Percentiles rank a stretch among this genome's conserved stretches.
Evolutionary conservation across 1,139 yeast species (phyloP).

Genomic region (Pichia sp.): DNA sequence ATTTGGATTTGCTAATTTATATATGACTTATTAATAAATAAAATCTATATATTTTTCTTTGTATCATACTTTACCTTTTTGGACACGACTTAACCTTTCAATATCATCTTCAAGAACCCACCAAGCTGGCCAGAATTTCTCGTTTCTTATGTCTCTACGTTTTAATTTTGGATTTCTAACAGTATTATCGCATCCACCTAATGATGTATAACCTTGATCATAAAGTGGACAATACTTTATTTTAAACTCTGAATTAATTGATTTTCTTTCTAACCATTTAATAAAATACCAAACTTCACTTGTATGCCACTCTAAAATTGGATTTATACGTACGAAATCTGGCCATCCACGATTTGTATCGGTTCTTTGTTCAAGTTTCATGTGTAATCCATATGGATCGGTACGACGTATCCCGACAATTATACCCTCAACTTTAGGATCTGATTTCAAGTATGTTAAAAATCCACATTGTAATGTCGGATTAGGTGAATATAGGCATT

Average conservation of each 20-base stretch:
- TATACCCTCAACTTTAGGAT: constrained; percentile 51
- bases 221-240: constrained; percentile 58
- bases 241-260: constrained; percentile 37
- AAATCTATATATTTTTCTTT: not conserved
- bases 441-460: constrained; percentile 42
- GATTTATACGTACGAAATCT: constrained; percentile 68
- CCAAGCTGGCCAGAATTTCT: constrained; percentile 55
- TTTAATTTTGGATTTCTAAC: constrained; percentile 55
- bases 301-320: constrained; percentile 77
- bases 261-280: constrained; percentile 27
- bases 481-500: constrained; percentile 29
- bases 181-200: constrained; percentile 70
- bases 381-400: constrained; percentile 64
- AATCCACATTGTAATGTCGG: constrained; percentile 60
- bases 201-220: constrained; percentile 72
- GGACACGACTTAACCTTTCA: constrained; percentile 47
- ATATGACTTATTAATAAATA: not conserved
- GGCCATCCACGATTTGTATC: constrained; percentile 93
- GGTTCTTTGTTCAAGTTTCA: constrained; percentile 55
- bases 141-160: constrained; percentile 22
- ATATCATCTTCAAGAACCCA: constrained; percentile 51
- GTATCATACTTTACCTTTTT: constrained; percentile 17
- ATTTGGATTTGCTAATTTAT: not conserved
- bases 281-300: constrained; percentile 70
- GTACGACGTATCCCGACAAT: constrained; percentile 76